Conservation (phyloP, 2,329 filamentous ascomycete species). For the Trichophyton benhamiae region DNA sequence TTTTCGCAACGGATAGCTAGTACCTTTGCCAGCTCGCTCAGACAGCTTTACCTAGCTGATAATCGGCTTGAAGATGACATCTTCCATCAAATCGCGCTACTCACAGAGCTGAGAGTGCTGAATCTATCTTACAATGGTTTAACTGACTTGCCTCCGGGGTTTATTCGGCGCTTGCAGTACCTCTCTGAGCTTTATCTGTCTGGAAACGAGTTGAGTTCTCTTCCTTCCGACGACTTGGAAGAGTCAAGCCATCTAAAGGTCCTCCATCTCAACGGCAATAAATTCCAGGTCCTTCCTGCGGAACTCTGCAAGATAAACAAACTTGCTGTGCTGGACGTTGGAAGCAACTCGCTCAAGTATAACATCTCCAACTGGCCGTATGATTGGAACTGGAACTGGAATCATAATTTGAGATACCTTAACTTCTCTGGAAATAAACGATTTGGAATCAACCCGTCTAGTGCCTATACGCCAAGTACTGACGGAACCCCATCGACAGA, state of each 20-base stretch:
- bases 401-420: slow-evolving; percentile 84
- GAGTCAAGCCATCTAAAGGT: slow-evolving; percentile 77
- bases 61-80: slow-evolving; percentile 91
- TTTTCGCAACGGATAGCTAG: slow-evolving; percentile 65
- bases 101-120: slow-evolving; percentile 72
- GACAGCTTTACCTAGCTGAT: slow-evolving; percentile 78
- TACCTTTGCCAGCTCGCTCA: slow-evolving; percentile 78
- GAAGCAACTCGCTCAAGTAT: slow-evolving; percentile 91
- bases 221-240: slow-evolving; percentile 88
- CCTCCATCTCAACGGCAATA: slow-evolving; percentile 92
- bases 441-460: slow-evolving; percentile 68
- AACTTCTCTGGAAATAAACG: slow-evolving; percentile 96
- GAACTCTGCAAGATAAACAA: slow-evolving; percentile 91
- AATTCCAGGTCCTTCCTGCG: slow-evolving; percentile 90
- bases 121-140: slow-evolving; percentile 94
- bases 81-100: slow-evolving; percentile 75
- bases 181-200: slow-evolving; percentile 88
- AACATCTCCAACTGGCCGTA: slow-evolving; percentile 99
- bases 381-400: slow-evolving; percentile 99
- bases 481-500: slow-evolving; percentile 47
- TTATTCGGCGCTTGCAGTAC: slow-evolving; percentile 79
- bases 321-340: slow-evolving; percentile 81
- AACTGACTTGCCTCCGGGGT: slow-evolving; percentile 78
- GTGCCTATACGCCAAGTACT: slow-evolving; percentile 40
- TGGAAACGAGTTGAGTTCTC: slow-evolving; percentile 80